These are phyloP conservation scores for Hyphopichia pseudoburtonii DNA, from an alignment of 1,139 yeast species.

Conservation along the genomic window DNA sequence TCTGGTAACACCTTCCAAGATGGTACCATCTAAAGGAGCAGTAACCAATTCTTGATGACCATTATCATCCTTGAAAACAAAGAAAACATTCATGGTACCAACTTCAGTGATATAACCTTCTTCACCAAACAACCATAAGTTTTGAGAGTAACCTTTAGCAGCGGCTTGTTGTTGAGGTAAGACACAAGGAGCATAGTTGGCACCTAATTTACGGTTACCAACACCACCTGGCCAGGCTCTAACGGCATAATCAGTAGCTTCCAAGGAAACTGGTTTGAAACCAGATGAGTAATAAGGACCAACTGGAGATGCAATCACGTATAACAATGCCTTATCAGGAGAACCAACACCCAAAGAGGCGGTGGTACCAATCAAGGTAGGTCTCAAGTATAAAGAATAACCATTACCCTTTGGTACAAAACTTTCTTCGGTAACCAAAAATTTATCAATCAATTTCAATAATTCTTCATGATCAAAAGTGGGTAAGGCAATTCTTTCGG, in stretches of 20 bases:
- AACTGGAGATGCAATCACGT: slow-evolving; percentile 89
- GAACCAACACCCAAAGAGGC: slow-evolving; percentile 79
- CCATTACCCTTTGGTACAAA: slow-evolving; percentile 85
- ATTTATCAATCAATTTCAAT: slow-evolving; percentile 69
- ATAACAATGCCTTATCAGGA: slow-evolving; percentile 80
- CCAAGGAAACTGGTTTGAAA: slow-evolving; percentile 88
- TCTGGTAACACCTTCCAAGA: slow-evolving; percentile 94
- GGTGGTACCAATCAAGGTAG: slow-evolving; percentile 91
- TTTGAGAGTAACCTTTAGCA: slow-evolving; percentile 85
- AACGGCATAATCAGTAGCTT: slow-evolving; percentile 92
- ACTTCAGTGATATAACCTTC: slow-evolving; percentile 91
- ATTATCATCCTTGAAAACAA: slow-evolving; percentile 69
- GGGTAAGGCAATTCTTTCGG: slow-evolving; percentile 85
- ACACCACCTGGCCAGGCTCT: slow-evolving; percentile 99
- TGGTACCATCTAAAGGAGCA: slow-evolving; percentile 96
- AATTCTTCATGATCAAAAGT: slow-evolving; percentile 77
- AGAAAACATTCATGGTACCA: slow-evolving; percentile 95
- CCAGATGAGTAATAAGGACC: slow-evolving; percentile 92
- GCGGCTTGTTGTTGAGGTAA: slow-evolving; percentile 90
- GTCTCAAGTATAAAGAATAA: slow-evolving; percentile 88
- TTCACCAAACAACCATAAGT: slow-evolving; percentile 93
- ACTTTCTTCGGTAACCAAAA: slow-evolving; percentile 68
- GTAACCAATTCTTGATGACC: slow-evolving; percentile 93
- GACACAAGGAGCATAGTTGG: slow-evolving; percentile 95
- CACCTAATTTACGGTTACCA: slow-evolving; percentile 94